Base-by-base conservation (phyloP, 805 yeast species). In the Aciculoconidium aculeatum region DNA sequence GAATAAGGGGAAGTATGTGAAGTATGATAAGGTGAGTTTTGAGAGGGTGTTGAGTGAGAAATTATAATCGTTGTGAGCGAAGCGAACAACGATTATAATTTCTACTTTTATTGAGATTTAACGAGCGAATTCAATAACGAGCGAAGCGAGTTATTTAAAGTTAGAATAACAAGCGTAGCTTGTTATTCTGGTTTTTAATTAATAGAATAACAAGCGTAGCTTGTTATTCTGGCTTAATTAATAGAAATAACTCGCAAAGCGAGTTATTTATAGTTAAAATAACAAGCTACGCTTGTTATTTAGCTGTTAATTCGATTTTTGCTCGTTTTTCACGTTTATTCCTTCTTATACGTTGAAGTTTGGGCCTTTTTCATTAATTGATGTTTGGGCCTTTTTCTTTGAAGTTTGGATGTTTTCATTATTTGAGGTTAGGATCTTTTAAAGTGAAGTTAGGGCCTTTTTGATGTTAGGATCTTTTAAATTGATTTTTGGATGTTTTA, bases 1-100 rank as follows among this genome's bases (percentile, higher is more conserved):
- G 52, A 76, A 81, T 45, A 64, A 72, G 23, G 65, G 70, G 27
- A 83, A 82, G 61, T 80, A 83, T 44, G 71, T 83, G 50, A 80
- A 77, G 55, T 80, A 73, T 44, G 75, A 67, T 44, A 70, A 68
- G 47, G 47, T 46, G 43, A 69, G 67, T 44, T 54, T 65, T 47
- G 60, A 66, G 39, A 45, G 49, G 25, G 32, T 59, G 11, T 53
- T 51, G 41, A 40, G 35, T 17, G 44, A 40, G 13, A 40, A 33
- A 34, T 30, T 40, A 11, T 32, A 23, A 10, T 11, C 11, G 24
- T n/a, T 7, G 11, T 10, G 12, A 7, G 13, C 11, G 24, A n/a
- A n/a, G n/a, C n/a, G n/a, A n/a, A n/a, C n/a, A 17, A 10, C 20
- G 10, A 8, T 10, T 17, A 10, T 7, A 17, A 10, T 10, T 17